Evolutionary conservation across 2,329 filamentous ascomycete genomes (phyloP), one percentile per base, ranked within the genome.

Genomic region (Ophiostoma pallidulum): DNA sequence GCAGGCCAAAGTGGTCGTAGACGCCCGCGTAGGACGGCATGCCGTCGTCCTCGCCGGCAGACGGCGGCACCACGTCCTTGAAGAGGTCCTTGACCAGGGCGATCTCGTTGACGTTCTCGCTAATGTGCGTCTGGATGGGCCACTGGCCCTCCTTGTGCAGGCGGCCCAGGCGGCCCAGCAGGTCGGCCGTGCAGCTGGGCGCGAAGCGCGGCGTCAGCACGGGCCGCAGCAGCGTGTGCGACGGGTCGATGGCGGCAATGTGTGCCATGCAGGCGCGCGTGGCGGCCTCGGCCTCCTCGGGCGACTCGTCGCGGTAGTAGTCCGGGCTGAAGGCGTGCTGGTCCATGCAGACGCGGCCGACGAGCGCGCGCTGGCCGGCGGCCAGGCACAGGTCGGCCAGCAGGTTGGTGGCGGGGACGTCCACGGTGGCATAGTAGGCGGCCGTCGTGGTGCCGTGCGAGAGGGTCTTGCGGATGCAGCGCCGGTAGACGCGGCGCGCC

Each of bases 271-370:
- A 78, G 10, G 70, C 70, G 24, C 67, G 63, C 0, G 84, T 84
- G 32, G 73, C 73, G 2, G 62, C 56, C 0, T 87, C 47, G 0
- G 80, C 74, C 20, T 72, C 68, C 2, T 75, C 75, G 0, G 80
- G 65, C 14, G 75, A 80, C 49, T 76, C 75, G 62, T 98, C 92
- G 19, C 80, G 75, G 67, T 97, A 97, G 68, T 83, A 86, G 1
- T 76, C 73, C 0, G 90, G 90, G 32, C 80, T 82, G 4, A 84
- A 65, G 1, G 67, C 62, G 0, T 64, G 63, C 26, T 75, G 74
- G 63, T 97, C 88, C 92, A 98, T 97, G 70, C 90, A 96, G n/a
- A 94, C 86, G 35, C 92, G 76, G 28, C 92, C 92, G 35, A 98
- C 78, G 54, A 97, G 86, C 7, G 92, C 92, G 45, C 92, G 75